These are phyloP conservation scores for Xylariales sp. DNA, from an alignment of 2,329 filamentous ascomycete genomes.

Conservation along the genomic window DNA sequence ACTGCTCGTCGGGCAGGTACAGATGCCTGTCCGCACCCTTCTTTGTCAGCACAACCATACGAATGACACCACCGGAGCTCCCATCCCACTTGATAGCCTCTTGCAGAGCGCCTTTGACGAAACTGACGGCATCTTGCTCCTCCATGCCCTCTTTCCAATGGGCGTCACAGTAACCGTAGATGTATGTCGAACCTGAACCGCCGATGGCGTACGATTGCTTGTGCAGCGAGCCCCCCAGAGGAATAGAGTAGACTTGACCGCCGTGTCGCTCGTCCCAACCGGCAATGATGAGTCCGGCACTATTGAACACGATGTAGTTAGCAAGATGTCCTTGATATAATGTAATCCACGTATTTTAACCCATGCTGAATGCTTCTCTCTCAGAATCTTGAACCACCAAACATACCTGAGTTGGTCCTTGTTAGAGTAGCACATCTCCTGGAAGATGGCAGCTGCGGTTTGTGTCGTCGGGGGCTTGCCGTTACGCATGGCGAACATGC, in stretches of 20 bases:
- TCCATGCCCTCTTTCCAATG: constrained; percentile 96
- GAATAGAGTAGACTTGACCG: constrained; percentile 96
- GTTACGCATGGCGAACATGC: constrained; percentile 86
- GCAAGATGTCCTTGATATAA: background rate
- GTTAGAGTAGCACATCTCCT: constrained; percentile 97
- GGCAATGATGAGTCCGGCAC: constrained; percentile 96
- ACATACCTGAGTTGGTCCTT: constrained; percentile 85
- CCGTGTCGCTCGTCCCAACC: constrained; percentile 94
- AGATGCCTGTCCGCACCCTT: constrained; percentile 88
- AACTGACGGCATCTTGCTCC: constrained; percentile 81
- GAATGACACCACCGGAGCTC: constrained; percentile 95
- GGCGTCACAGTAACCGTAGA: constrained; percentile 97
- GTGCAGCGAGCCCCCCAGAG: constrained; percentile 92
- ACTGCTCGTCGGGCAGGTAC: constrained; percentile 90
- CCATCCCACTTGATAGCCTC: constrained; percentile 99
- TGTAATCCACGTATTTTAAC: too few species aligned
- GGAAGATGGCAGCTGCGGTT: constrained; percentile 92
- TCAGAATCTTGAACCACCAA: too few species aligned
- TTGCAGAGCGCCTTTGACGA: constrained; percentile 84
- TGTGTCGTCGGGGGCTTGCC: constrained; percentile 89
- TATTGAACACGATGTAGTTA: too few species aligned
- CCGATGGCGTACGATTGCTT: constrained; percentile 95
- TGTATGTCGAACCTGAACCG: constrained; percentile 96
- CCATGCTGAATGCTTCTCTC: too few species aligned
- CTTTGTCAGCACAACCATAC: constrained; percentile 92